Base-by-base conservation (phyloP, 1,284 basidiomycete species). In the Irpex rosettiformis region DNA sequence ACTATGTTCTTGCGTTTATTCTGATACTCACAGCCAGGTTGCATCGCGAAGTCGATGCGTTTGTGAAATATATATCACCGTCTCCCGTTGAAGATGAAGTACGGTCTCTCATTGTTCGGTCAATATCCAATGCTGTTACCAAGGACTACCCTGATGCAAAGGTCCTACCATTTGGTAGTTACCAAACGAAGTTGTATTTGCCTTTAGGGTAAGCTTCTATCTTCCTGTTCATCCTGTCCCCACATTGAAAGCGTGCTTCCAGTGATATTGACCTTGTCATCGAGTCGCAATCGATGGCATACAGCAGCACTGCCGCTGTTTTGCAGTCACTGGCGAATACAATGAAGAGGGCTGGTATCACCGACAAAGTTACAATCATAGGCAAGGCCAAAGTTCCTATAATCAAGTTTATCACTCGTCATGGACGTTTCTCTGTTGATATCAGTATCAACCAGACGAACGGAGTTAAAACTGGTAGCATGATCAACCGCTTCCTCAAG, bases 141-240 rank as follows among this genome's bases (percentile, higher is more conserved):
- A 70, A 75, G 21, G 73, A 78, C 24, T 98, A 93, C 77, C 83
- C 86, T 0, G 93, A 96, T 65, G 94, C 95, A 7, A 74, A 84
- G 42, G 89, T 98, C 4, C 75, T 84, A 57, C 89, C 95, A 0
- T 99, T 99, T 72, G 96, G 96, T 16, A 94, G 91, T 67, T 97
- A 91, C 70, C 89, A 92, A 69, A 99, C 96, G 8, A 93, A 94
- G 68, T 78, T 99, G 25, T 99, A 99, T 72, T 81, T 99, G 11
- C 96, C 96, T 1, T 80, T 85, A 62, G 96, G 95, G 94, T 96
- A 70, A 68, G 88, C 77, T n/a, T 29, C 3, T 52, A 43, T 11
- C 42, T 42, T 18, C n/a, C 8, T 49, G 7, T 52, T 1, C 4
- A 42, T 52, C 18, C 5, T n/a, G 37, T 29, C 1, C 51, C 10